Conservation (phyloP, 2,329 filamentous ascomycete genomes). For the Fusarium pseudograminearum region DNA sequence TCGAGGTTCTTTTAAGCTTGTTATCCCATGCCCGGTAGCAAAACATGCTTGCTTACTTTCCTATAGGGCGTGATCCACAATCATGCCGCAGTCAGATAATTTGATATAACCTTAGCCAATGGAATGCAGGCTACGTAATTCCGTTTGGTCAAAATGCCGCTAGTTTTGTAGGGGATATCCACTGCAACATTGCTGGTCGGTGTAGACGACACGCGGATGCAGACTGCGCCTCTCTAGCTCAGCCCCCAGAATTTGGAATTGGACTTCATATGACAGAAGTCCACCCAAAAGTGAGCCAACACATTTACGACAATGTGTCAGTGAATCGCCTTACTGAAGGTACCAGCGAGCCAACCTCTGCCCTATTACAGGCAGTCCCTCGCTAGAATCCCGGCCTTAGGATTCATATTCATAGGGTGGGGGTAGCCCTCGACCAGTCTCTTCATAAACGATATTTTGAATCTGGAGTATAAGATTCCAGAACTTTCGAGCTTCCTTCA, state of each 20-base stretch:
- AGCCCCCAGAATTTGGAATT: conserved; percentile 29
- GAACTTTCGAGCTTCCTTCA: too few relatives aligned
- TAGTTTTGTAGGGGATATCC: not conserved
- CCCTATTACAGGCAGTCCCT: too few relatives aligned
- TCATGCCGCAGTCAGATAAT: conserved; percentile 18
- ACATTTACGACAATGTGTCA: too few relatives aligned
- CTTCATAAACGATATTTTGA: too few relatives aligned
- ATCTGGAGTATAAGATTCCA: too few relatives aligned
- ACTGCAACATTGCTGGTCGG: not conserved
- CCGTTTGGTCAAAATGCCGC: not conserved
- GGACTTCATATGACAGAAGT: too few relatives aligned
- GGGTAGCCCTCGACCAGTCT: too few relatives aligned
- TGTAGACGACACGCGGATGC: not conserved
- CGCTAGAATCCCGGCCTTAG: too few relatives aligned
- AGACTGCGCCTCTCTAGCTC: conserved; percentile 20
- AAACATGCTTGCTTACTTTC: not conserved
- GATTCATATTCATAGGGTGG: too few relatives aligned
- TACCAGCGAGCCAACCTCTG: too few relatives aligned
- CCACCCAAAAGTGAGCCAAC: too few relatives aligned
- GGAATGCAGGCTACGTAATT: conserved; percentile 13
- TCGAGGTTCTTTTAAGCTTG: conserved; percentile 10
- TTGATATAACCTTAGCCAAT: conserved; percentile 19
- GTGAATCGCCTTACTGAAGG: too few relatives aligned
- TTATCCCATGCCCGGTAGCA: not conserved
- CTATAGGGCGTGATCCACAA: conserved; percentile 2